These are phyloP conservation scores for Casaregolazyma lundiana DNA, from an alignment of 1,139 yeast genomes.

Conservation along the genomic window DNA sequence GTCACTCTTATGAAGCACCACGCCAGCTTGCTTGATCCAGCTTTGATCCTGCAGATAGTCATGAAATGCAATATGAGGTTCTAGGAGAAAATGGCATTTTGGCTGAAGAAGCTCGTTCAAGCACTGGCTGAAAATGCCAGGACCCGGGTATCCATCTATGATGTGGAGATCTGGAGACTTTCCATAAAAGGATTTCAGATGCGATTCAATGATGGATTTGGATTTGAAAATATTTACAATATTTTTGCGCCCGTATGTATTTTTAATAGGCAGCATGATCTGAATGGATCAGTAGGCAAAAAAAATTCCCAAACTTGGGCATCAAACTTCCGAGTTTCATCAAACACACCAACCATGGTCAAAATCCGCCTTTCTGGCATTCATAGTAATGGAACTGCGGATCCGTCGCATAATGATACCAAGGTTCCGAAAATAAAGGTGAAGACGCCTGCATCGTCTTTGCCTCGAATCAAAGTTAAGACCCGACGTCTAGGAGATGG, in stretches of 20 bases:
- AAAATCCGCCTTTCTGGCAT: slow-evolving; percentile 9
- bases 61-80: slow-evolving; percentile 41
- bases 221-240: slow-evolving; percentile 16
- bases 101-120: slow-evolving; percentile 57
- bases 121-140: slow-evolving; percentile 40
- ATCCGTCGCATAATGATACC: neutral
- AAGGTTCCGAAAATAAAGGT: slow-evolving; percentile 61
- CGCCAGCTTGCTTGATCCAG: slow-evolving; percentile 10
- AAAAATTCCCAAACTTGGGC: neutral
- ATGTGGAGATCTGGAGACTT: slow-evolving; percentile 45
- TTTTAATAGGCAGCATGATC: slow-evolving; percentile 15
- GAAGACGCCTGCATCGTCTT: slow-evolving; percentile 40
- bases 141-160: slow-evolving; percentile 59
- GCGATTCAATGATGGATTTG: slow-evolving; percentile 15
- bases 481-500: slow-evolving; percentile 93
- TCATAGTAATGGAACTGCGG: slow-evolving; percentile 1
- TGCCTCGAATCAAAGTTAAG: slow-evolving; percentile 70
- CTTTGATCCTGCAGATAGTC: slow-evolving; percentile 19
- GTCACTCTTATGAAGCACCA: slow-evolving; percentile 30
- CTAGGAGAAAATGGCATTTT: slow-evolving; percentile 54
- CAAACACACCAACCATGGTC: slow-evolving; percentile 1
- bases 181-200: slow-evolving; percentile 33
- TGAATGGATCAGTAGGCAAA: neutral
- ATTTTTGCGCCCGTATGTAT: slow-evolving; percentile 23
- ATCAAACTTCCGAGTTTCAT: neutral